Evolutionary conservation across 306 rosid species (phyloP).

Genomic region (Hippophae rhamnoides): DNA sequence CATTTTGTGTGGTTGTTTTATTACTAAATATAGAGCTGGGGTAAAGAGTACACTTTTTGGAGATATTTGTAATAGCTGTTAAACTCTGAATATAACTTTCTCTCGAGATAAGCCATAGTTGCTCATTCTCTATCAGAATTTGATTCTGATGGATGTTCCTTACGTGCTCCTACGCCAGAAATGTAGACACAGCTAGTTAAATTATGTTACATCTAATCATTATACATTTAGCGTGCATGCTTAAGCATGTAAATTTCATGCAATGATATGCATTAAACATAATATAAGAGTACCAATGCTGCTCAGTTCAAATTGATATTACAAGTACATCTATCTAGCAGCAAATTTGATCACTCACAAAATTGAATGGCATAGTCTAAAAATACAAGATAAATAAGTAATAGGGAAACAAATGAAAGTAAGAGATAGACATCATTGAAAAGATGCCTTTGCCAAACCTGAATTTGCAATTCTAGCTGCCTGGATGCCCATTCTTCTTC

Average conservation of each 20-base stretch:
- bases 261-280: neutral
- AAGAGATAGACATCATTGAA: neutral
- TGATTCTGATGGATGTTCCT: no score
- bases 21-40: no score
- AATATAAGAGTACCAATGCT: neutral
- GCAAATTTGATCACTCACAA: neutral
- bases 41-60: no score
- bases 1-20: no score
- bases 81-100: no score
- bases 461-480: slow-evolving; percentile 66
- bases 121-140: no score
- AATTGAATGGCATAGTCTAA: neutral
- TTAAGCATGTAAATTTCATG: neutral
- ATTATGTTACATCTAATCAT: neutral
- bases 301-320: neutral
- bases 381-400: no score
- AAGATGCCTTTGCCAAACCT: slow-evolving; percentile 39
- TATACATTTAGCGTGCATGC: no score
- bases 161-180: no score
- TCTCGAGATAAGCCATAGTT: no score
- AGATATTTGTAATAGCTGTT: no score
- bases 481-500: slow-evolving; percentile 90
- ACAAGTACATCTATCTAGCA: neutral
- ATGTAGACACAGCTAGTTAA: neutral
- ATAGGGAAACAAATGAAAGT: neutral